Evolutionary conservation across 2,329 filamentous ascomycete species (phyloP).

Genomic region (Trichophyton benhamiae): DNA sequence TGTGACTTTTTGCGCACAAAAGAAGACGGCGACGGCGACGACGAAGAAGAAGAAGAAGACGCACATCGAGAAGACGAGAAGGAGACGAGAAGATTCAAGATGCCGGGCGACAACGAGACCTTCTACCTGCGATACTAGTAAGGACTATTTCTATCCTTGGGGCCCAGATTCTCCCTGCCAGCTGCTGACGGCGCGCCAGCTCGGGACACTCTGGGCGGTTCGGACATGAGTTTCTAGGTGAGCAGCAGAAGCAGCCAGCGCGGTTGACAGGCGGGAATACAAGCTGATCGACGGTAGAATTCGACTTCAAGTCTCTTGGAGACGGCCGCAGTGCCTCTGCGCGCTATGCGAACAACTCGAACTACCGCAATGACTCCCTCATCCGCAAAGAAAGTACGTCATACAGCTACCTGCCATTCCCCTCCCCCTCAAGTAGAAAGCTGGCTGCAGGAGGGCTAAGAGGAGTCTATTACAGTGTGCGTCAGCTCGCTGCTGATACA

Average conservation of each 20-base stretch:
- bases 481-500: constrained; percentile 81
- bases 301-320: constrained; percentile 84
- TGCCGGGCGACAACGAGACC: constrained; percentile 49
- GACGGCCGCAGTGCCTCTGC: constrained; percentile 89
- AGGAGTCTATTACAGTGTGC: constrained; percentile 56
- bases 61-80: not conserved
- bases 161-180: constrained; percentile 27
- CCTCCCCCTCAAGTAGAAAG: not conserved
- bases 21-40: not conserved
- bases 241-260: constrained; percentile 14
- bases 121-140: constrained; percentile 99
- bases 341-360: constrained; percentile 97
- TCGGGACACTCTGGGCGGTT: constrained; percentile 96
- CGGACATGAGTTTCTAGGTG: constrained; percentile 95
- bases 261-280: not conserved
- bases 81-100: not conserved
- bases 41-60: not conserved
- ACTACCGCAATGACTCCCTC: constrained; percentile 95
- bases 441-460: constrained; percentile 13
- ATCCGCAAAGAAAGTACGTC: constrained; percentile 96
- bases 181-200: constrained; percentile 44
- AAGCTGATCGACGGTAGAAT: constrained; percentile 49
- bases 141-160: constrained; percentile 24
- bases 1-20: not conserved
- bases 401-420: not conserved